Evolutionary conservation across 2,329 filamentous ascomycete genomes (phyloP), one percentile per base, ranked within the genome.

Genomic region (Monosporascus sp.): DNA sequence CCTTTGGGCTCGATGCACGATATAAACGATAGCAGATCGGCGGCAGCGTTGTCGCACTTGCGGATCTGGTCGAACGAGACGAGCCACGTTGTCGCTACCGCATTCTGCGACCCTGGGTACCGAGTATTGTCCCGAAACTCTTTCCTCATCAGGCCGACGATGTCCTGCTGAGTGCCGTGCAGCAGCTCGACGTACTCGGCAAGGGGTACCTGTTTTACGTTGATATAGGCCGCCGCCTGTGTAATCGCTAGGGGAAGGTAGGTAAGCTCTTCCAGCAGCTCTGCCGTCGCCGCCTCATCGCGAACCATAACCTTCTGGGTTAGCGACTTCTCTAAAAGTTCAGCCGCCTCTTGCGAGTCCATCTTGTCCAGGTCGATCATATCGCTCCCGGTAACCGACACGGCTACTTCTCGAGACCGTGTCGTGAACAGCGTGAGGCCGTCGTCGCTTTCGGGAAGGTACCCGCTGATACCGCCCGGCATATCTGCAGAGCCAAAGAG

Each of bases 221-320:
- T 72, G 17, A 77, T 60, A 46, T 73, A 77, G 3, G 72, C 70
- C 5, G 68, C 64, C 2, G 73, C 73, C 55, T 75, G 72, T 3
- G 62, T 54, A 37, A 76, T 74, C 4, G 73, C 73, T 11, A 75
- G 58, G 0, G 74, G 74, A 22, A 77, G 67, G 52, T 60, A 69
- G 0, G 61, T 63, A 11, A 77, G 67, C 47, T 69, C 56, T 5
- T 56, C 27, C 1, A 72, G 59, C 1, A 74, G 55, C 9, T 65
- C 52, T 2, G 51, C 50, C 3, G 44, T n/a, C n/a, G n/a, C 34
- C 3, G 17, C 8, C 18, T 57, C 39, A 15, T 64, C 53, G 4
- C 54, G 25, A 15, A 60, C 14, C 1, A 57, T 22, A 2, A 62
- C 9, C 27, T 62, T 60, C 11, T 46, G 54, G 18, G 57, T 51